Base-by-base conservation (phyloP, 768 basidiomycete genomes). In the Stropharia rugosoannulata region DNA sequence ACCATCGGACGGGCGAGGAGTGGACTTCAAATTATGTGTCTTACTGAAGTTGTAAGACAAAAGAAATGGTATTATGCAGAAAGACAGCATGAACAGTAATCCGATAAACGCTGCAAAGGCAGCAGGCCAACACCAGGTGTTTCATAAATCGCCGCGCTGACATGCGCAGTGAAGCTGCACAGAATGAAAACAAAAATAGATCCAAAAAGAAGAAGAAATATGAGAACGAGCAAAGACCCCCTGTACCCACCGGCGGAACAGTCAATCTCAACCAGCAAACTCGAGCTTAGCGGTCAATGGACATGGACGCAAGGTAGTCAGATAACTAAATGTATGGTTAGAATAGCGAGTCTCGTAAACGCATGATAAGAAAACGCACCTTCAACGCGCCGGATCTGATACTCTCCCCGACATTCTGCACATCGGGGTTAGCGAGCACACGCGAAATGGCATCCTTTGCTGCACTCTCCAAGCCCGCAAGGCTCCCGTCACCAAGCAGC, bases 341-440 rank as follows among this genome's bases (percentile, higher is more conserved):
- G 15, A 22, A 46, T 10, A 22, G 6, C 27, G 27, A n/a, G n/a
- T 27, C 22, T n/a, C 11, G 10, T 8, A 7, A 1, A 15, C 11
- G 15, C 45, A 27, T 27, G 45, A 11, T 22, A 43, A 49, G 22
- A 45, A 37, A 43, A 55, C 60, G 32, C 38, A 93, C 89, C 83
- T 93, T 95, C 61, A 96, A 71, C 13, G 92, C 94, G 0, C 91
- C 90, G 5, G 79, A 73, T 61, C 94, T 74, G 49, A 96, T 84
- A 54, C 76, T 90, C 63, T 94, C 92, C 1, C 84, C 87, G 13
- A 87, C 78, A 62, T 87, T 90, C 75, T 94, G 93, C 27, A 95
- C 90, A 61, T 96, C 93, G 0, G 90, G 90, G 63, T 93, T 93
- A 1, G 89, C 76, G 64, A 97, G 73, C 22, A 95, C 82, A 60